These are phyloP conservation scores for Brassica nigra DNA, from an alignment of 345 rosid genomes.

Conservation along the genomic window DNA sequence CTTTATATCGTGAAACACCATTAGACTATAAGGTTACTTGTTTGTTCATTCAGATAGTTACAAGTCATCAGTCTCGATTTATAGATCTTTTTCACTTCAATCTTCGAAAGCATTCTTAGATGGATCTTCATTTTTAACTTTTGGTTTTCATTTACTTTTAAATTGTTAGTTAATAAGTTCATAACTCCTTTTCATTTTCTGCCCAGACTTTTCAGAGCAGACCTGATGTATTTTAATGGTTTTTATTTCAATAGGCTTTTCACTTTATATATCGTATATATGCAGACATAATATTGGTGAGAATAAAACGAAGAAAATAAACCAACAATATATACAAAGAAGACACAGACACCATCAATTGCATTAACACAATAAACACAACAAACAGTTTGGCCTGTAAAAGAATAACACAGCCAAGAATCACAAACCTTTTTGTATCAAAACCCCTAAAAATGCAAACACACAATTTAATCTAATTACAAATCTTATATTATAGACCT, in stretches of 20 bases:
- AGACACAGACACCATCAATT: neutral
- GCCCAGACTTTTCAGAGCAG: no score
- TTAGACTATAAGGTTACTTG: no score
- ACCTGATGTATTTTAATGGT: neutral
- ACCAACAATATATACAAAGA: conserved; percentile 1
- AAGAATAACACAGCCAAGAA: conserved; percentile 8
- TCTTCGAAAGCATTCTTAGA: no score
- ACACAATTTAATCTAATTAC: conserved; percentile 33
- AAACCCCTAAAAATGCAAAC: conserved; percentile 19
- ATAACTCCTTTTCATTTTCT: no score
- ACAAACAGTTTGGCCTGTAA: conserved; percentile 10
- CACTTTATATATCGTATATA: neutral
- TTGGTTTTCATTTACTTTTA: no score
- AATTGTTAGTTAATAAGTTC: no score
- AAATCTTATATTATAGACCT: conserved; percentile 16
- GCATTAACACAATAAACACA: conserved; percentile 13
- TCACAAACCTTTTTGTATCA: conserved; percentile 18
- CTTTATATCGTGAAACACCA: no score
- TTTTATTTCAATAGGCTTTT: neutral
- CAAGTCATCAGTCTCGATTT: no score
- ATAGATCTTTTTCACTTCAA: no score
- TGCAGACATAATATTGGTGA: neutral
- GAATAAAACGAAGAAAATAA: neutral
- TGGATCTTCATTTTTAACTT: no score
- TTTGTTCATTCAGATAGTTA: no score